Percentiles rank a stretch among this genome's conserved stretches.
Evolutionary conservation across 441 rosid species (phyloP).

Genomic region (Lepidium campestre): DNA sequence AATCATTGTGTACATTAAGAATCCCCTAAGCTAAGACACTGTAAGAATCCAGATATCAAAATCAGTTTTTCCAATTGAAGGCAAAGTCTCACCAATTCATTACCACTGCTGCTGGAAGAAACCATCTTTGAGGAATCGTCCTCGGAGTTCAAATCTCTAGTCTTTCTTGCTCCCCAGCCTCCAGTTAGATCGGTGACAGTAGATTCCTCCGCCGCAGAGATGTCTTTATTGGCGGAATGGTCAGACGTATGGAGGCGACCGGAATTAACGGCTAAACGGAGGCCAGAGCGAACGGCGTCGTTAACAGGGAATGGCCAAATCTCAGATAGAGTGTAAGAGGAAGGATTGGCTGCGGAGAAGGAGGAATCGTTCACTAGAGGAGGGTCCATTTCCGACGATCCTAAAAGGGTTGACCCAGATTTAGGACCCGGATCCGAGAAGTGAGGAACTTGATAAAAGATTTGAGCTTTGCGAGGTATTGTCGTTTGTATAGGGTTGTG

Average conservation of each 20-base stretch:
- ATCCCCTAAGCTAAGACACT: too few relatives aligned
- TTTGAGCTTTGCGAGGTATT: constrained; percentile 13
- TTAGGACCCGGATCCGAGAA: constrained; percentile 32
- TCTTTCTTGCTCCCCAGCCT: constrained; percentile 58
- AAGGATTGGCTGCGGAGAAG: constrained; percentile 76
- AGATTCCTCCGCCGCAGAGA: constrained; percentile 65
- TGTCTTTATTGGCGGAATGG: constrained; percentile 41
- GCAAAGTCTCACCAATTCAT: constrained; percentile 56
- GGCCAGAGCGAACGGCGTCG: constrained; percentile 44
- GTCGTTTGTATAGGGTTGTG: constrained; percentile 19
- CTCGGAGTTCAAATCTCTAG: constrained; percentile 65
- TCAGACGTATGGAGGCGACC: constrained; percentile 20
- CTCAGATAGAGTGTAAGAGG: constrained; percentile 67
- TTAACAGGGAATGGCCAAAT: constrained; percentile 68
- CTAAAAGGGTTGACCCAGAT: constrained; percentile 13
- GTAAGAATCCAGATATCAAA: background rate
- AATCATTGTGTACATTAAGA: too few relatives aligned
- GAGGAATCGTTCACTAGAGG: constrained; percentile 65
- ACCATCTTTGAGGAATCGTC: constrained; percentile 73
- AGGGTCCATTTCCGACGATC: constrained; percentile 58
- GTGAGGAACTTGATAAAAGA: constrained; percentile 20
- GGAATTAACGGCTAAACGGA: constrained; percentile 44
- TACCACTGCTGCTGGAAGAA: constrained; percentile 67
- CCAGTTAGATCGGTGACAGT: constrained; percentile 73
- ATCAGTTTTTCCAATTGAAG: background rate